Conservation (phyloP, 257 asterid species). For the Solanum stenotomum region DNA sequence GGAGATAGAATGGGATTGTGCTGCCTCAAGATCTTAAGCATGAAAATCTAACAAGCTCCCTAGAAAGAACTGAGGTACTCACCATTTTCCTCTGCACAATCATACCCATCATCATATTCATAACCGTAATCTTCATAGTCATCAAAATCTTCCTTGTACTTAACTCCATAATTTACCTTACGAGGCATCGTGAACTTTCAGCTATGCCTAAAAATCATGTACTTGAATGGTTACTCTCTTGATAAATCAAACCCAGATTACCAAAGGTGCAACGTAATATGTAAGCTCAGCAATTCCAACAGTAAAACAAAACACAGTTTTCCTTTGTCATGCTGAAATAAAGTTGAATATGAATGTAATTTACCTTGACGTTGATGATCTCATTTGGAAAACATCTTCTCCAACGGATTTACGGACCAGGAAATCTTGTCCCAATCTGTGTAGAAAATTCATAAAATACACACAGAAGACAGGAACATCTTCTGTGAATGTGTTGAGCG, state of each 20-base stretch:
- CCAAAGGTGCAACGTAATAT: background rate
- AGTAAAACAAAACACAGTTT: background rate
- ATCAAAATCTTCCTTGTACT: slow-evolving; percentile 42
- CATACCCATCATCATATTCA: slow-evolving; percentile 39
- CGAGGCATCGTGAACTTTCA: slow-evolving; percentile 72
- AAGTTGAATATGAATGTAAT: background rate
- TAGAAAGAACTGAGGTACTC: background rate
- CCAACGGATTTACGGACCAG: background rate
- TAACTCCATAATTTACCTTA: slow-evolving; percentile 39
- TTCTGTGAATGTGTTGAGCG: background rate
- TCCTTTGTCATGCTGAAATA: background rate
- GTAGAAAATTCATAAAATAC: background rate
- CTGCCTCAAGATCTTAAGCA: background rate
- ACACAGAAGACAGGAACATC: background rate
- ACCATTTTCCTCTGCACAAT: slow-evolving; percentile 44
- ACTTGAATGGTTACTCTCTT: background rate
- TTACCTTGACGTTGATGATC: background rate
- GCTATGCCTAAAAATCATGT: background rate
- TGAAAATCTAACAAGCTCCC: background rate
- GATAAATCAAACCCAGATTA: background rate
- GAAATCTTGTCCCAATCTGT: background rate
- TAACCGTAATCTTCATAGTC: slow-evolving; percentile 41
- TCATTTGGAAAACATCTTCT: background rate
- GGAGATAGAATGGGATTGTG: background rate
- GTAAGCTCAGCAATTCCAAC: background rate